Evolutionary conservation across 2,329 filamentous ascomycete genomes (phyloP).

Genomic region (Diaporthe humulicola): DNA sequence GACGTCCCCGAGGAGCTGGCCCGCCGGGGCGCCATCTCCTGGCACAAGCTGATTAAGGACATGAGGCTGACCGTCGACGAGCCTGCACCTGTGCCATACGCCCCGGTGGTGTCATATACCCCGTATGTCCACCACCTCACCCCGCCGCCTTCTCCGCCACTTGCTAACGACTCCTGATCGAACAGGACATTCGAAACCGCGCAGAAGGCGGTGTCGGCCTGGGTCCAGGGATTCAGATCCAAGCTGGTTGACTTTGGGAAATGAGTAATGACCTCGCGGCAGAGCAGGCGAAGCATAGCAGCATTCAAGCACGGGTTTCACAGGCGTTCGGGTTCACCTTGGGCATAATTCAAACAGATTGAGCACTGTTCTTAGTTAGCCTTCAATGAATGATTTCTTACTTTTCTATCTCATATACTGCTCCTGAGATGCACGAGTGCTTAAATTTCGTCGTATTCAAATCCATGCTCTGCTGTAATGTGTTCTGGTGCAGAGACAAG

Average conservation of each 20-base stretch:
- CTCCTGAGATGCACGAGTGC: not conserved
- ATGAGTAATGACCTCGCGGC: not conserved
- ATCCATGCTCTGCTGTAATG: not conserved
- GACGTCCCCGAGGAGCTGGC: slow-evolving; percentile 65
- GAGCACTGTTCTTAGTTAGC: not conserved
- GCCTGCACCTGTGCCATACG: slow-evolving; percentile 9
- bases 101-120: not conserved
- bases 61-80: slow-evolving; percentile 47
- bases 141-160: slow-evolving; percentile 13
- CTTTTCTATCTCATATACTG: not conserved
- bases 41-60: slow-evolving; percentile 58
- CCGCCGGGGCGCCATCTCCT: slow-evolving; percentile 63
- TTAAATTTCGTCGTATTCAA: not conserved
- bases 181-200: slow-evolving; percentile 38
- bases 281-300: not conserved
- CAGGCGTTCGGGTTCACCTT: slow-evolving; percentile 2
- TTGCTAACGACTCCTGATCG: not conserved
- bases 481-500: accelerated
- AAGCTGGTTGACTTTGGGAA: slow-evolving; percentile 12
- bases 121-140: slow-evolving; percentile 12
- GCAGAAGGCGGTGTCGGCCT: slow-evolving; percentile 50
- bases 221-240: slow-evolving; percentile 32
- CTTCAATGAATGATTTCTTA: not conserved
- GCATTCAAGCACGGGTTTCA: slow-evolving; percentile 8
- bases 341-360: not conserved